Evolutionary conservation across 805 yeast species (phyloP), one percentile per base, ranked within the genome.

Genomic region (Nadsonia fulvescens): DNA sequence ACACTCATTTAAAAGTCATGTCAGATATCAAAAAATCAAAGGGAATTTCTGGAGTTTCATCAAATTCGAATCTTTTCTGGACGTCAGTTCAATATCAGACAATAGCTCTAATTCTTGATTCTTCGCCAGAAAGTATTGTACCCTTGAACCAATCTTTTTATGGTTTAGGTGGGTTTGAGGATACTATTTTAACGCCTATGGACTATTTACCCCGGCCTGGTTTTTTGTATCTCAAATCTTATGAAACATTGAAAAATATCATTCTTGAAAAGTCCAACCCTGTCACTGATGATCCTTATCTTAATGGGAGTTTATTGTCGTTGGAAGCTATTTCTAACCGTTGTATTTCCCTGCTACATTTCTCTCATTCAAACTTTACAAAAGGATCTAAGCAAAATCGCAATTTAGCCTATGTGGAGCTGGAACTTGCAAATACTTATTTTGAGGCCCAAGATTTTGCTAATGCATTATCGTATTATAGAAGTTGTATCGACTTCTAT

Each of bases 71-170:
- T 4, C 35, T 41, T 12, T 44, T 56, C 20, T 77, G 91, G 91
- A 38, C 58, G 7, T 60, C 71, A 1, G 40, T 50, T n/a, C 91
- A 77, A 40, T 62, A 66, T 35, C 61, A 66, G 21, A 63, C 75
- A 70, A 49, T 77, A 8, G 79, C 75, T n/a, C n/a, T n/a, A n/a
- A n/a, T n/a, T n/a, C n/a, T n/a, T n/a, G n/a, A n/a, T n/a, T n/a
- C n/a, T n/a, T n/a, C n/a, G n/a, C n/a, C n/a, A n/a, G n/a, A n/a
- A n/a, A n/a, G n/a, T n/a, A n/a, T n/a, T n/a, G n/a, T n/a, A n/a
- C n/a, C n/a, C n/a, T n/a, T n/a, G n/a, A n/a, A n/a, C n/a, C n/a
- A n/a, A n/a, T n/a, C n/a, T n/a, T n/a, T n/a, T n/a, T n/a, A n/a
- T n/a, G n/a, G n/a, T n/a, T n/a, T n/a, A n/a, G n/a, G n/a, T n/a